A percentile compares a stretch with the other conserved stretches of the same genome.
These are phyloP conservation scores for Penicillium cosmopolitanum DNA, from an alignment of 495 filamentous ascomycete species.

Conservation along the genomic window DNA sequence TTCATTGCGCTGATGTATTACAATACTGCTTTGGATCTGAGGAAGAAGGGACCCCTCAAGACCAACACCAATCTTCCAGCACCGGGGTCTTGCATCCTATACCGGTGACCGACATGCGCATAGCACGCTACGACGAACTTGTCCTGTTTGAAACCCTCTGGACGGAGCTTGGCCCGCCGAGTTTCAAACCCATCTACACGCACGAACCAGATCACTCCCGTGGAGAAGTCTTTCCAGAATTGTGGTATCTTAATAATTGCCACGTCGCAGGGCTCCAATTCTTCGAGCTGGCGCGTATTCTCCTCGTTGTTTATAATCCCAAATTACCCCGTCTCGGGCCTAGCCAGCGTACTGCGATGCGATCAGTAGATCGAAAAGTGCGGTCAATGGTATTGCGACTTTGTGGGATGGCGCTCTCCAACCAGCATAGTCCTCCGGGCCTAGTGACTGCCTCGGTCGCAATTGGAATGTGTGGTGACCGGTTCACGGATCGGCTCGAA, in stretches of 20 bases:
- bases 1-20: slow-evolving; percentile 37
- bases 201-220: slow-evolving; percentile 22
- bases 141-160: slow-evolving; percentile 24
- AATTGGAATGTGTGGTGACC: slow-evolving; percentile 38
- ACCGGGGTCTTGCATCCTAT: slow-evolving; percentile 9
- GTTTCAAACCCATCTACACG: slow-evolving; percentile 31
- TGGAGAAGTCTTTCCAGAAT: slow-evolving; percentile 39
- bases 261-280: slow-evolving; percentile 42
- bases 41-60: slow-evolving; percentile 13
- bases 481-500: slow-evolving; percentile 29
- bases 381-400: slow-evolving; percentile 32
- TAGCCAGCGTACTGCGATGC: slow-evolving; percentile 23
- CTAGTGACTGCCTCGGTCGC: slow-evolving; percentile 31
- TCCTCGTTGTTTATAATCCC: slow-evolving; percentile 47
- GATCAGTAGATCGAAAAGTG: slow-evolving; percentile 20
- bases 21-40: slow-evolving; percentile 31
- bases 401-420: slow-evolving; percentile 36
- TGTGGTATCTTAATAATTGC: slow-evolving; percentile 43
- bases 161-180: slow-evolving; percentile 19
- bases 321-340: slow-evolving; percentile 37
- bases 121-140: slow-evolving; percentile 25
- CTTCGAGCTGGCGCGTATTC: slow-evolving; percentile 40
- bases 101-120: slow-evolving; percentile 12
- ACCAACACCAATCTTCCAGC: slow-evolving; percentile 10
- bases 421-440: slow-evolving; percentile 31